phyloP scores from a whole-genome alignment of 768 basidiomycete species.

The Suillus subluteus region DNA sequence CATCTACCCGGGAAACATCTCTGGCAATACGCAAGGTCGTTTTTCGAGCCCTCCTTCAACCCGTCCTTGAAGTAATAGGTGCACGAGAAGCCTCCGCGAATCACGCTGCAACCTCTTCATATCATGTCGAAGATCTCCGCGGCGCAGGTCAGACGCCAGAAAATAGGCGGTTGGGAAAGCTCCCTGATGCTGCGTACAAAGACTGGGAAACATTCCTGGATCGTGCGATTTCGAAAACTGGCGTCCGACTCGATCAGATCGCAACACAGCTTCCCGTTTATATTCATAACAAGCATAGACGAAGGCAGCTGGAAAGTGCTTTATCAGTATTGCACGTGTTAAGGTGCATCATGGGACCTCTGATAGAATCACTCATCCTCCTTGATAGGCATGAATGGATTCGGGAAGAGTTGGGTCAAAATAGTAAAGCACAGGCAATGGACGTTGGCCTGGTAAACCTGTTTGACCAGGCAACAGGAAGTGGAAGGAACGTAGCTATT shows the following conservation, averaged over 20 bases:
- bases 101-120: neutral
- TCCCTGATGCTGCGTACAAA: conserved; percentile 52
- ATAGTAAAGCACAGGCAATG: conserved; percentile 29
- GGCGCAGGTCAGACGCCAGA: conserved; percentile 43
- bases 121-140: conserved; percentile 5
- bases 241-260: conserved; percentile 22
- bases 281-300: conserved; percentile 24
- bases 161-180: conserved; percentile 55
- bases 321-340: conserved; percentile 66
- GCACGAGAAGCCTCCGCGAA: conserved; percentile 6
- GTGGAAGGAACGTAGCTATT: conserved; percentile 72
- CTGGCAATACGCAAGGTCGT: conserved; percentile 69
- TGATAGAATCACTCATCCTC: conserved; percentile 67
- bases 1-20: conserved; percentile 38
- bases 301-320: conserved; percentile 39
- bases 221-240: conserved; percentile 32
- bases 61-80: conserved; percentile 22
- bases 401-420: conserved; percentile 39
- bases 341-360: conserved; percentile 69
- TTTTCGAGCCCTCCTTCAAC: conserved; percentile 68
- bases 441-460: conserved; percentile 58
- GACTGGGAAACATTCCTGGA: conserved; percentile 54
- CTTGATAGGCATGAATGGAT: conserved; percentile 67
- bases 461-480: conserved; percentile 74
- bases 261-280: conserved; percentile 23